Percentiles rank a stretch among this genome's conserved stretches.
These are phyloP conservation scores for Tephrocybe sp. DNA, from an alignment of 768 basidiomycete genomes.

Conservation along the genomic window DNA sequence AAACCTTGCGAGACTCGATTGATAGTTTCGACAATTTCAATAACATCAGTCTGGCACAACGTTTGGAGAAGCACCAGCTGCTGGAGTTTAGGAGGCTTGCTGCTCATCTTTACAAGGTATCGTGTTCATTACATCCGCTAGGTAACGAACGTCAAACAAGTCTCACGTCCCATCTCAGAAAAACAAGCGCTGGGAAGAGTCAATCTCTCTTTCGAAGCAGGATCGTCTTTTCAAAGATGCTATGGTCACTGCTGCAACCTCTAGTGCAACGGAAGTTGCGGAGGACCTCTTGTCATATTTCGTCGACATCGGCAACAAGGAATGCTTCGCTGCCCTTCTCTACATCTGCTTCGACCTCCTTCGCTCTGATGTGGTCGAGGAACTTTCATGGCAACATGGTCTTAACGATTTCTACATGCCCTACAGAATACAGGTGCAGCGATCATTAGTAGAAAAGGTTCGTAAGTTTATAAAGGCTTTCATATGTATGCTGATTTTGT, in stretches of 20 bases:
- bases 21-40: conserved; percentile 99
- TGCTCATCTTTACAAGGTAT: conserved; percentile 93
- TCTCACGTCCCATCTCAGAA: conserved; percentile 67
- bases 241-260: conserved; percentile 89
- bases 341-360: conserved; percentile 96
- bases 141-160: not conserved
- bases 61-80: conserved; percentile 86
- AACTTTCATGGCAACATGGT: conserved; percentile 94
- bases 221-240: conserved; percentile 98
- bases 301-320: conserved; percentile 97
- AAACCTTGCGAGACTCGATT: conserved; percentile 95
- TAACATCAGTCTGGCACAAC: conserved; percentile 80
- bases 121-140: conserved; percentile 1
- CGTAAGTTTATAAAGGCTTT: conserved; percentile 13
- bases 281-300: conserved; percentile 97
- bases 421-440: conserved; percentile 86
- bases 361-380: conserved; percentile 89
- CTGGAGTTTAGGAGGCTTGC: conserved; percentile 95
- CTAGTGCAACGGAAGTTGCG: conserved; percentile 82
- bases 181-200: conserved; percentile 95
- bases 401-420: conserved; percentile 99
- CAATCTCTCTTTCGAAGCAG: conserved; percentile 91
- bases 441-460: conserved; percentile 77
- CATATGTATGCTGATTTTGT: not conserved
- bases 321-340: conserved; percentile 90